Evolutionary conservation across 1,284 basidiomycete species (phyloP), one percentile per base, ranked within the genome.

Genomic region (Peniophora sp.): DNA sequence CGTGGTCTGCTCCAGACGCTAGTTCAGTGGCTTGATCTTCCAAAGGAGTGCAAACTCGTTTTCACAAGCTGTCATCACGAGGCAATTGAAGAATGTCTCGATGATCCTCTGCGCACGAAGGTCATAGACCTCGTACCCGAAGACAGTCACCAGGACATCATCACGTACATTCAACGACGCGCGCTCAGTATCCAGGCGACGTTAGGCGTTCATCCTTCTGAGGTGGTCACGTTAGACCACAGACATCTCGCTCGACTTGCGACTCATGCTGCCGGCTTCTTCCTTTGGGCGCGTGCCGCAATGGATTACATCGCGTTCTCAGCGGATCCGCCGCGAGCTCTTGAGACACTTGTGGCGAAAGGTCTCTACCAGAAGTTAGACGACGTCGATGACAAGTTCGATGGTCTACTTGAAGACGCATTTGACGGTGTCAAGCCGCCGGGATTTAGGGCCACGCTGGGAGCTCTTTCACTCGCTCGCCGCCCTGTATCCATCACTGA

Each of bases 41-140:
- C 55, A 3, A 45, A 9, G 3, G 46, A 56, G 25, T 49, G 23
- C 48, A 56, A 56, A 35, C 55, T 56, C n/a, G 39, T 56, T 11
- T 24, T 56, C 44, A 56, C 50, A 2, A 52, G 53, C 43, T 52
- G 55, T 27, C 47, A 43, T 2, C 50, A 51, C 17, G 34, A 43
- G 14, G 53, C 47, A 25, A 51, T 56, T 25, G 45, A 45, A 34
- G 34, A 20, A 12, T 23, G 23, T 24, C 27, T 47, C 9, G 22
- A 45, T 11, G 45, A 50, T 19, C 41, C 45, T 39, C 16, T 56
- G 10, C 53, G 48, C 2, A 43, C 54, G 32, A 23, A 23, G 2
- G 48, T 45, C 3, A 52, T 53, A 12, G 50, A 50, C 2, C 25
- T 49, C 14, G 20, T 25, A 39, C 47, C 49, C 34, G 1, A 2